Evolutionary conservation across 2,329 filamentous ascomycete genomes (phyloP), one percentile per base, ranked within the genome.

Genomic region (Talaromyces funiculosus): DNA sequence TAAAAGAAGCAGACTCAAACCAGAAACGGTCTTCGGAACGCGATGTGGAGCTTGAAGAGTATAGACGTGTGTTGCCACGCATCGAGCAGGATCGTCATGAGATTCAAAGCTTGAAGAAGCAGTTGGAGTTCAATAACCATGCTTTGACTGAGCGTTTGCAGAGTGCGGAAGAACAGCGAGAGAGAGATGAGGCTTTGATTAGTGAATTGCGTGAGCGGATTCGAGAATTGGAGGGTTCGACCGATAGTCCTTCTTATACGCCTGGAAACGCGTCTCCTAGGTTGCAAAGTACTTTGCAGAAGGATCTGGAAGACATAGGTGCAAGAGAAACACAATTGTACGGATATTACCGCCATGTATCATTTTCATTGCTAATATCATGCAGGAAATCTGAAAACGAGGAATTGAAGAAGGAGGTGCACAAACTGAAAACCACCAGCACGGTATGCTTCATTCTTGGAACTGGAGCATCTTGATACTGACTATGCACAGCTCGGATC

Each of bases 31-130:
- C 72, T 9, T 70, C 75, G 4, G 75, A 77, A 61, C 74, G 73
- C 20, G 73, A 75, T 58, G 71, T 75, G 35, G 74, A 77, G 61
- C 66, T 78, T 47, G 73, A 77, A 53, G 75, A 78, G 63, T 80
- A 79, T 62, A 73, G 76, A 63, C 74, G 75, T 53, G 71, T 80
- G 20, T 65, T 81, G 51, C 76, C 78, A 6, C 75, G 73, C 49
- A 78, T 80, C 60, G 78, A 81, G 61, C 77, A 79, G 65, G 78
- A 80, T 60, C 73, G 76, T 59, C 76, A 75, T 62, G 78, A 81
- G 61, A 73, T 80, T 40, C 77, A 78, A 61, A 75, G 76, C 47
- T 68, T 79, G 62, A 80, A 80, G 66, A 80, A 78, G 59, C 73
- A 79, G 61, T 68, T 80, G 9, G 77, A 80, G 62, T 78, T 79